Percentiles rank a stretch among this genome's conserved stretches.
Conservation (phyloP, 148 eudicot species). For the Rhododendron ferrugineum region DNA sequence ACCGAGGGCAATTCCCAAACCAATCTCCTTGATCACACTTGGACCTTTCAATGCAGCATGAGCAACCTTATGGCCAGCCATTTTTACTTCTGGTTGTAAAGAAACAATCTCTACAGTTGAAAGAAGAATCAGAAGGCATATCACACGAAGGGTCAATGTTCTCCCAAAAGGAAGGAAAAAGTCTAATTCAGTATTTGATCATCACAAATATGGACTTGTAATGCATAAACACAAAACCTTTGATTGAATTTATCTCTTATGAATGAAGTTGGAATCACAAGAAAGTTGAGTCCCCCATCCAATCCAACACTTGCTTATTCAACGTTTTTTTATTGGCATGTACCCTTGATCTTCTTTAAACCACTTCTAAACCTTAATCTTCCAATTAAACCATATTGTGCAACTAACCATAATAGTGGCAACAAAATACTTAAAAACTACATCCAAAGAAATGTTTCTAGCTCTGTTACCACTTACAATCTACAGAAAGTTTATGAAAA, state of each 20-base stretch:
- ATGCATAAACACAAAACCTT: neutral
- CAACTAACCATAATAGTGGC: neutral
- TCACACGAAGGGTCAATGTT: neutral
- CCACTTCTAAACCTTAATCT: neutral
- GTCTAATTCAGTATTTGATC: neutral
- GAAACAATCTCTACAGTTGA: neutral
- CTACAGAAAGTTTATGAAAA: neutral
- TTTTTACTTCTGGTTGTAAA: neutral
- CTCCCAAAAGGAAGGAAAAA: neutral
- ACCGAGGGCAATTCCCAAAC: neutral
- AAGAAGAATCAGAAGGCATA: neutral
- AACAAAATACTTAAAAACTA: neutral
- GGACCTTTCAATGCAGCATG: neutral
- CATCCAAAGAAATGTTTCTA: neutral
- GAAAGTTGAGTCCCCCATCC: neutral
- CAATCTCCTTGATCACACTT: neutral
- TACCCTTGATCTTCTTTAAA: neutral
- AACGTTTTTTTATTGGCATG: neutral
- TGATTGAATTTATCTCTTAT: neutral
- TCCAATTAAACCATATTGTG: neutral
- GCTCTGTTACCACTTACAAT: neutral
- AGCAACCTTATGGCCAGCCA: neutral
- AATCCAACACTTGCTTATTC: neutral
- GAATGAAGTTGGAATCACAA: neutral
- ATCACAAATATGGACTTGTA: neutral